phyloP scores from a whole-genome alignment of 169 alveolate genomes.

The Plasmodium fragile region DNA sequence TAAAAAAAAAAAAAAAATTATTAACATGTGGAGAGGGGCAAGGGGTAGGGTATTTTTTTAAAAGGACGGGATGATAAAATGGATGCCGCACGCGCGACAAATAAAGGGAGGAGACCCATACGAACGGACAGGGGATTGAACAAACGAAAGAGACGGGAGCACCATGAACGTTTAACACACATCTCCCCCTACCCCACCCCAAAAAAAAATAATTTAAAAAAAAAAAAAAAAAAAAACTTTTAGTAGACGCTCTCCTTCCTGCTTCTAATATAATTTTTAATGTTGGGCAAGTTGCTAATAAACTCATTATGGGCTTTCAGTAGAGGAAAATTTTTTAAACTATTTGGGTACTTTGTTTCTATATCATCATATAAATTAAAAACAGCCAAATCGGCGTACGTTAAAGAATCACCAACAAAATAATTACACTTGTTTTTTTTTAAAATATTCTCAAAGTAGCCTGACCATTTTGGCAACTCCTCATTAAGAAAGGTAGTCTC shows the following conservation, averaged over 20 bases:
- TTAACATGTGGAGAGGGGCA: background rate
- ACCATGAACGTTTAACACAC: background rate
- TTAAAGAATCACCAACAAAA: constrained; percentile 66
- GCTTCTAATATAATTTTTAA: constrained; percentile 54
- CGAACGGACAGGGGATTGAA: background rate
- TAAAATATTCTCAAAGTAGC: constrained; percentile 49
- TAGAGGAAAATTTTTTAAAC: constrained; percentile 62
- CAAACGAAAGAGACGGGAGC: background rate
- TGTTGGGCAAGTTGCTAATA: constrained; percentile 60
- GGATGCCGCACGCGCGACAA: background rate
- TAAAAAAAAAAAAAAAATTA: background rate
- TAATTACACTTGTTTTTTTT: constrained; percentile 46
- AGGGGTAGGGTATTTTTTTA: background rate
- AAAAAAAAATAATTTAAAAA: too few relatives aligned
- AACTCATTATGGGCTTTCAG: constrained; percentile 51
- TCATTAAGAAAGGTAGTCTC: constrained; percentile 70
- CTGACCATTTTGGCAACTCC: constrained; percentile 72
- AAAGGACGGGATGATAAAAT: background rate
- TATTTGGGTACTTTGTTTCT: constrained; percentile 52
- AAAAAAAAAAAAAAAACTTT: background rate
- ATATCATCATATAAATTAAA: constrained; percentile 72
- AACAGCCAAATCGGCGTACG: constrained; percentile 74
- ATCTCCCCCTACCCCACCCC: background rate
- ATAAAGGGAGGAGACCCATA: background rate
- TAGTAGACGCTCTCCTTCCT: constrained; percentile 63